These are phyloP conservation scores for Schizophyllum amplum DNA, from an alignment of 1,284 basidiomycete genomes.

Conservation along the genomic window DNA sequence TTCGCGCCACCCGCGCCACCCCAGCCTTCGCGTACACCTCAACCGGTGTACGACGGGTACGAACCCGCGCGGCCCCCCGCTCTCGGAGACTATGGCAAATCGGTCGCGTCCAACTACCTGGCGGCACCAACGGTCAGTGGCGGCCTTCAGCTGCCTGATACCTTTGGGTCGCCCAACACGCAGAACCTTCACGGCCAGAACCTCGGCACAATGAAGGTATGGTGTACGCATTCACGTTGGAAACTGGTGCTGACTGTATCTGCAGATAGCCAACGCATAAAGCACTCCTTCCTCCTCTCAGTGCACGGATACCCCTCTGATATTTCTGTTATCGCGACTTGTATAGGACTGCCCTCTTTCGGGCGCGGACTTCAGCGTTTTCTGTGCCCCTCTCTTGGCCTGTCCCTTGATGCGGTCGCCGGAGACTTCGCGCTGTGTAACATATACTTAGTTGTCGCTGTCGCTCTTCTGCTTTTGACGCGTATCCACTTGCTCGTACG, in stretches of 20 bases:
- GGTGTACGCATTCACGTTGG: background rate
- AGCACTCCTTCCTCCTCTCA: background rate
- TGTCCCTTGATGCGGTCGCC: background rate
- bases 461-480: background rate
- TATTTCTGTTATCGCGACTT: background rate
- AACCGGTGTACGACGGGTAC: background rate
- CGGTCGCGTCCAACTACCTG: background rate
- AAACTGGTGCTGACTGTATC: background rate
- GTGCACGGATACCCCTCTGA: background rate
- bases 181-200: background rate
- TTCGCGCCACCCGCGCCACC: constrained; percentile 51
- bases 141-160: background rate
- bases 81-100: background rate
- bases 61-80: background rate
- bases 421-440: background rate
- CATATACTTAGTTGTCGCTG: background rate
- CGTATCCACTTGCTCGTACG: background rate
- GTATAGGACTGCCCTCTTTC: background rate
- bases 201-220: background rate
- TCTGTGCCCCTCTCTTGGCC: background rate
- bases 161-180: background rate
- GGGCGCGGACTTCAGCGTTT: background rate
- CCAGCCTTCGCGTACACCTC: constrained; percentile 63
- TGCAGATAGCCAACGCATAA: background rate
- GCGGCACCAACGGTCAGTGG: background rate